These are phyloP conservation scores for Fusarium poae DNA, from an alignment of 2,329 filamentous ascomycete genomes.

Conservation along the genomic window DNA sequence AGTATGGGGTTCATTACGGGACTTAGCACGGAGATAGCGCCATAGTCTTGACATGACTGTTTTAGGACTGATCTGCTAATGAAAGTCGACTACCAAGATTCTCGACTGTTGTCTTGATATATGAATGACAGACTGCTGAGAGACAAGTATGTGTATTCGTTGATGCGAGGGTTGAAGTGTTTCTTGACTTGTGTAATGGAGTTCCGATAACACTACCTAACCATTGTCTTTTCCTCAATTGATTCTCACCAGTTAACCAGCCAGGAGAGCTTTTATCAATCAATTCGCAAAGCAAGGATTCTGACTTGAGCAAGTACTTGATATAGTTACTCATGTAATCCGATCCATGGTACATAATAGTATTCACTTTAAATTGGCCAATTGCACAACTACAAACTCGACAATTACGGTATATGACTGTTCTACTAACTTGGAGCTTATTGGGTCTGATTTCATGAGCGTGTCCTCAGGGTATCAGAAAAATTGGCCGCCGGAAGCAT, in stretches of 20 bases:
- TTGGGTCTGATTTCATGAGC: no score
- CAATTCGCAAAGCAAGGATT: not conserved
- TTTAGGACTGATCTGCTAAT: slow-evolving; percentile 1
- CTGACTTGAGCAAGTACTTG: not conserved
- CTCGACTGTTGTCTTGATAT: not conserved
- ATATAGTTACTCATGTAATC: not conserved
- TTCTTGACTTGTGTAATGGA: not conserved
- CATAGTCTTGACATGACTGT: not conserved
- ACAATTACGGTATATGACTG: not conserved
- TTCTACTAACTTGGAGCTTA: no score
- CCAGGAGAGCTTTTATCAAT: not conserved
- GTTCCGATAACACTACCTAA: not conserved
- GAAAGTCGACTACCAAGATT: not conserved
- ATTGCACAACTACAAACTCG: not conserved
- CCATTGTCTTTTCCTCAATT: not conserved
- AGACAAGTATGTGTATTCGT: not conserved
- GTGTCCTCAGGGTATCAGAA: no score
- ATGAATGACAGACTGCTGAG: not conserved
- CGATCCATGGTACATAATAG: not conserved
- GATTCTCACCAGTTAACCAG: not conserved
- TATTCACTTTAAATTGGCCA: not conserved
- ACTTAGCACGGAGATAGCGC: slow-evolving; percentile 26
- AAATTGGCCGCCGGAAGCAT: no score
- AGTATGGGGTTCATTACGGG: slow-evolving; percentile 23
- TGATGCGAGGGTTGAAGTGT: not conserved